These are phyloP conservation scores for Withania somnifera DNA, from an alignment of 305 asterid species.

Conservation along the genomic window DNA sequence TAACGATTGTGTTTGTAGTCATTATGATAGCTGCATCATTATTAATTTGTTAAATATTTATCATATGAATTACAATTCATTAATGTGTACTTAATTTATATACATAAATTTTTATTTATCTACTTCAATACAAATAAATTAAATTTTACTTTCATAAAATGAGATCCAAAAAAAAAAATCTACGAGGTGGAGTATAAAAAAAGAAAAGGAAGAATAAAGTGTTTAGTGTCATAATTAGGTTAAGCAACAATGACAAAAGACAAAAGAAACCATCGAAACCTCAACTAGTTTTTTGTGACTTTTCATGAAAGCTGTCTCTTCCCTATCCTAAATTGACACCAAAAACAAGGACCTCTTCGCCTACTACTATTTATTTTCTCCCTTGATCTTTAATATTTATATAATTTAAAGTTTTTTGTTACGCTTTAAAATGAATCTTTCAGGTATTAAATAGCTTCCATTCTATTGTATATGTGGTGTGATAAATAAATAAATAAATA, in stretches of 20 bases:
- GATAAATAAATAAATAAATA: background rate
- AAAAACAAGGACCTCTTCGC: conserved; percentile 15
- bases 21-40: too few species aligned
- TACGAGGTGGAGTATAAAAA: background rate
- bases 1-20: too few species aligned
- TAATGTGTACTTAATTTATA: too few species aligned
- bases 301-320: conserved; percentile 24
- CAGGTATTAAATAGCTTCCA: background rate
- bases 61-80: too few species aligned
- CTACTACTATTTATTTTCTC: background rate
- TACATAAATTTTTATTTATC: too few species aligned
- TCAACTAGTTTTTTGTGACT: conserved; percentile 24
- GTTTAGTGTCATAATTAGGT: background rate
- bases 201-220: background rate
- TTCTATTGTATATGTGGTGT: background rate
- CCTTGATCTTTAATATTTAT: too few species aligned
- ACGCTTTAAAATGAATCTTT: background rate
- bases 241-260: conserved; percentile 4
- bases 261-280: conserved; percentile 21
- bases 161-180: too few species aligned
- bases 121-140: too few species aligned
- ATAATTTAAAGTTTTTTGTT: too few species aligned
- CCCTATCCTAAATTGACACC: conserved; percentile 15
- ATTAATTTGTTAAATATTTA: too few species aligned
- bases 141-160: too few species aligned